Evolutionary conservation across 1,284 basidiomycete species (phyloP).

Genomic region (Moesziomyces globuligerus): DNA sequence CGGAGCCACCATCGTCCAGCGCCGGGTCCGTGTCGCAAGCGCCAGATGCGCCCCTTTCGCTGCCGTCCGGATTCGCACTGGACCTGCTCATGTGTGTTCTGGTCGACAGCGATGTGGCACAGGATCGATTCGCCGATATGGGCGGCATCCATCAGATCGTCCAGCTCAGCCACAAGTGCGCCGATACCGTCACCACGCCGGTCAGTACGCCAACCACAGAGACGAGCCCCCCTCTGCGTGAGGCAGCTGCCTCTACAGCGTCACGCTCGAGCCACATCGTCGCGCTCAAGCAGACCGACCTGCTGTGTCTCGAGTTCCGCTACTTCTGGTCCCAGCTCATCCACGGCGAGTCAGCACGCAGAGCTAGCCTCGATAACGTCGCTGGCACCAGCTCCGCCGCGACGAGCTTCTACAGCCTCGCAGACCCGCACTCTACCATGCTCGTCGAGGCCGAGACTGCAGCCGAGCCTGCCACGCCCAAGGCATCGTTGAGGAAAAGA

Average conservation of each 20-base stretch:
- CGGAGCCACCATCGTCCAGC: neutral
- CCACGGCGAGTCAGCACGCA: slow-evolving; percentile 6
- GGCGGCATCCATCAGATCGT: slow-evolving; percentile 46
- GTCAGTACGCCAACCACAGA: slow-evolving; percentile 6
- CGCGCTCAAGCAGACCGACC: slow-evolving; percentile 44
- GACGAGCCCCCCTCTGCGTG: slow-evolving; percentile 5
- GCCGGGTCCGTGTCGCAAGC: neutral
- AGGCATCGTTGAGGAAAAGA: slow-evolving; percentile 17
- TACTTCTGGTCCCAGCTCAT: slow-evolving; percentile 47
- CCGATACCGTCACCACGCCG: slow-evolving; percentile 33
- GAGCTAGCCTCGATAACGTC: neutral
- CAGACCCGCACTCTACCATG: neutral
- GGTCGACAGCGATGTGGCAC: slow-evolving; percentile 27
- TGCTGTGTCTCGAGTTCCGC: slow-evolving; percentile 45
- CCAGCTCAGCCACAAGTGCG: slow-evolving; percentile 45
- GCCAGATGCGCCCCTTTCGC: slow-evolving; percentile 23
- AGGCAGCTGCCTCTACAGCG: neutral
- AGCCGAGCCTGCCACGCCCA: slow-evolving; percentile 17
- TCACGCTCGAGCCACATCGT: slow-evolving; percentile 8
- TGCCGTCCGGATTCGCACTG: slow-evolving; percentile 42
- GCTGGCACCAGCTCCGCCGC: neutral
- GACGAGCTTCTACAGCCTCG: slow-evolving; percentile 13
- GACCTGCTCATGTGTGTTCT: slow-evolving; percentile 49
- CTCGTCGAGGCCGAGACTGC: neutral
- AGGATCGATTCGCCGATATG: slow-evolving; percentile 38